Base-by-base conservation (phyloP, 352 stramenopile genomes). In the Pythium insidiosum region DNA sequence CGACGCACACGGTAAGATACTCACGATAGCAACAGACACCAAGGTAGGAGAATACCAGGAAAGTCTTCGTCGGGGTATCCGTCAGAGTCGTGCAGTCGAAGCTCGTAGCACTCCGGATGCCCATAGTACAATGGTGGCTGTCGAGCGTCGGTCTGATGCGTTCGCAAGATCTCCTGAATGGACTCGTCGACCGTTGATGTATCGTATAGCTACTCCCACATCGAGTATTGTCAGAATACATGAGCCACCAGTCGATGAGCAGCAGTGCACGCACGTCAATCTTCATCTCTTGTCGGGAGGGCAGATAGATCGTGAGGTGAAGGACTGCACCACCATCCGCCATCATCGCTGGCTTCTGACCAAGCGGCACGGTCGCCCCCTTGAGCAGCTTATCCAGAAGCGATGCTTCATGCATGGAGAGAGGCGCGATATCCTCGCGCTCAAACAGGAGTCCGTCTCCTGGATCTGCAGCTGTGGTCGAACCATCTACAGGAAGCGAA, bases 61-160 rank as follows among this genome's bases (percentile, higher is more conserved):
- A 91, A 94, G 43, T 94, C 82, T 52, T 94, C 82, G 43, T 94
- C 82, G 6, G 82, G 82, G 45, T 83, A 84, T 5, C 82, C 82
- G 21, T 94, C 79, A 0, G 73, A 73, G 33, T 94, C 82, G 43
- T 94, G 82, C 23, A 94, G 58, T 34, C 82, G 73, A 22, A 94
- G 51, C 37, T 94, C 82, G 47, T 94, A 94, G 54, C 82, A 94
- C 54, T 94, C 82, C 0, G 78, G 71, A 33, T 94, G 82, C 1
- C 79, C 82, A 34, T 94, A 94, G 46, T 94, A 94, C 25, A 94
- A 50, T 26, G 60, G 37, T 15, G 82, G 79, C 44, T 90, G 68
- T 6, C 60, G 58, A 13, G 53, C 63, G 38, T 87, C 71, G n/a
- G 56, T 63, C 38, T 88, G 71, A 43, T 92, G 82, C 15, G 66